Percentiles rank a stretch among this genome's conserved stretches.
Conservation (phyloP, 768 basidiomycete species). For the Imleria badia region DNA sequence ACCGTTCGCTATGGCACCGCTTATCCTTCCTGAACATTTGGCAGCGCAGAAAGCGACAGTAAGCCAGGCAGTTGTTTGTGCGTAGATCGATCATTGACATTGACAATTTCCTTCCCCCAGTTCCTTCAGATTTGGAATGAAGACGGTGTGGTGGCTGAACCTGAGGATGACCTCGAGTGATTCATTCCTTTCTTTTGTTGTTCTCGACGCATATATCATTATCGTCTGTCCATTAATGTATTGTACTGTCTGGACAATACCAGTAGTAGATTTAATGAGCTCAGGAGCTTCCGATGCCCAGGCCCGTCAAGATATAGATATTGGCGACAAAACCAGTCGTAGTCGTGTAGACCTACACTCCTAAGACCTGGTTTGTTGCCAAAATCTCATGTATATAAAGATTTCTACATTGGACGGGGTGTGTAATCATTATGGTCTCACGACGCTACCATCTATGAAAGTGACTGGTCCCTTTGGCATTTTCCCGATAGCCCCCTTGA, state of each 20-base stretch:
- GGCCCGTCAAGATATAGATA: no score
- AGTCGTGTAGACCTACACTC: no score
- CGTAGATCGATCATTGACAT: slow-evolving; percentile 1
- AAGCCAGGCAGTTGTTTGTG: slow-evolving; percentile 29
- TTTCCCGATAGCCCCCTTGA: slow-evolving; percentile 43
- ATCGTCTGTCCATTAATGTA: slow-evolving; percentile 29
- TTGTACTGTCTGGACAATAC: slow-evolving; percentile 19
- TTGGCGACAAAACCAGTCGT: no score
- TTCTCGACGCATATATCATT: slow-evolving; percentile 25
- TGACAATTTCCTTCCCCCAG: slow-evolving; percentile 34
- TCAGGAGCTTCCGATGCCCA: background rate
- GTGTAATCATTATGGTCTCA: slow-evolving; percentile 19
- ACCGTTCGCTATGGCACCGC: slow-evolving; percentile 59
- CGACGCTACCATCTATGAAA: slow-evolving; percentile 46
- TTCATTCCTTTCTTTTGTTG: background rate
- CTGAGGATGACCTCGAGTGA: slow-evolving; percentile 47
- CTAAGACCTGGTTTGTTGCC: no score
- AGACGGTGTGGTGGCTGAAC: slow-evolving; percentile 71
- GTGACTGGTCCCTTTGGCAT: slow-evolving; percentile 58
- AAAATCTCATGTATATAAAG: no score
- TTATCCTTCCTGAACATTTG: slow-evolving; percentile 63
- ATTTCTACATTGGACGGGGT: background rate
- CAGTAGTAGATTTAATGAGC: slow-evolving; percentile 12
- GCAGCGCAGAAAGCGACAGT: slow-evolving; percentile 64
- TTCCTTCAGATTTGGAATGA: slow-evolving; percentile 81